Evolutionary conservation across 768 basidiomycete species (phyloP), one percentile per base, ranked within the genome.

Genomic region (Tylopilus rubrobrunneus): DNA sequence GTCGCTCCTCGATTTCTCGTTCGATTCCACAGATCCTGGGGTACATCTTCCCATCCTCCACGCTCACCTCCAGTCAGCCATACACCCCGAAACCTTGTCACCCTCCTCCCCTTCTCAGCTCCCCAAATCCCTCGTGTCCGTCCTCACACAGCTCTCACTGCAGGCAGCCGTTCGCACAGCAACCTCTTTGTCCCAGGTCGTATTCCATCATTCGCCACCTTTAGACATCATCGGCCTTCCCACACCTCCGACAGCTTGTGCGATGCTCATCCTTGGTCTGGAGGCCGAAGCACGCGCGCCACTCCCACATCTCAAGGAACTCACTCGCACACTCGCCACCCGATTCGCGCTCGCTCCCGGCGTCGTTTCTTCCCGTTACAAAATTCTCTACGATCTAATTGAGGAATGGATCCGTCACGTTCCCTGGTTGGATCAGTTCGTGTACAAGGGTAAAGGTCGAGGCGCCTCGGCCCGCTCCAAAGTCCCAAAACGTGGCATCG

Each of bases 381-480:
- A 83, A 65, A 58, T 73, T 36, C 66, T 89, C 28, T 83, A 84
- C 62, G 82, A 86, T 60, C 69, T 79, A 51, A 69, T 90, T 31
- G 78, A 78, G 34, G 71, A 76, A 51, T 83, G 82, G 76, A 79
- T 83, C 27, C 73, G 77, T 46, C 77, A 80, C n/a, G 75, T 92
- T 4, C 86, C 87, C 5, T 92, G 89, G 90, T 73, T 90, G 11
- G 77, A 82, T 56, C 77, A 81, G 44, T 84, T 83, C 56, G 67
- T 74, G 11, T 58, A 55, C 59, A 67, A 77, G 71, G 57, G 54
- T 33, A 69, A 66, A 45, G 64, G 62, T 43, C 64, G 57, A 25
- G 59, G 64, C 39, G 45, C 64, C 23, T 68, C 71, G 43, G 80
- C 84, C 0, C 77, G 83, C 11, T 79, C 85, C 15, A 85, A 82